phyloP scores from a whole-genome alignment of 805 yeast genomes.

The Kazachstania africana region DNA sequence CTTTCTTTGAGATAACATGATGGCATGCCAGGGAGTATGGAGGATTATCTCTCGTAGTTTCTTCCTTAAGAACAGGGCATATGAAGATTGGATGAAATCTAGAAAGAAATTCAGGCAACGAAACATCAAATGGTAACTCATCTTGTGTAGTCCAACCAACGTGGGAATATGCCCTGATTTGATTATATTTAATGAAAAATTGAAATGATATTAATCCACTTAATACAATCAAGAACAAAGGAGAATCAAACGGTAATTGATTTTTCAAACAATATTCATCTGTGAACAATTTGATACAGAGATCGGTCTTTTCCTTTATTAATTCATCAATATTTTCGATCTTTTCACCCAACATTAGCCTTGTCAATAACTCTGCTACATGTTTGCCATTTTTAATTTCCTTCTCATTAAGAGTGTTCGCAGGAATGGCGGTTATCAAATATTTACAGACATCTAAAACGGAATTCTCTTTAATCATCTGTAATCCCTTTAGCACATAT shows the following conservation, averaged over 20 bases:
- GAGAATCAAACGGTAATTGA: constrained; percentile 42
- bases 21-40: constrained; percentile 53
- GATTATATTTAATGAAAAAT: constrained; percentile 37
- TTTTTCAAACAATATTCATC: constrained; percentile 38
- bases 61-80: constrained; percentile 61
- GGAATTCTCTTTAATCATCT: constrained; percentile 10
- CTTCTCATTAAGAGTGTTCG: constrained; percentile 28
- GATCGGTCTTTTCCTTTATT: constrained; percentile 13
- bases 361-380: constrained; percentile 35
- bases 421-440: constrained; percentile 22
- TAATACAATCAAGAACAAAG: constrained; percentile 37
- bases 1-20: constrained; percentile 48
- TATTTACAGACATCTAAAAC: constrained; percentile 29
- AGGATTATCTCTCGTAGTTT: constrained; percentile 49
- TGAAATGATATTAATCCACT: constrained; percentile 47
- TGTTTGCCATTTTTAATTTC: constrained; percentile 18
- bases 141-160: constrained; percentile 42
- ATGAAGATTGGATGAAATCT: constrained; percentile 54
- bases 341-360: constrained; percentile 18
- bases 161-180: constrained; percentile 20
- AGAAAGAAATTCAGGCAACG: constrained; percentile 39
- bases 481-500: constrained; percentile 12
- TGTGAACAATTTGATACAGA: constrained; percentile 28
- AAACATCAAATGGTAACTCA: constrained; percentile 53
- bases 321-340: constrained; percentile 14